Base-by-base conservation (phyloP, 192 early-diverging fungal species). In the Lunasporangiospora selenospora region DNA sequence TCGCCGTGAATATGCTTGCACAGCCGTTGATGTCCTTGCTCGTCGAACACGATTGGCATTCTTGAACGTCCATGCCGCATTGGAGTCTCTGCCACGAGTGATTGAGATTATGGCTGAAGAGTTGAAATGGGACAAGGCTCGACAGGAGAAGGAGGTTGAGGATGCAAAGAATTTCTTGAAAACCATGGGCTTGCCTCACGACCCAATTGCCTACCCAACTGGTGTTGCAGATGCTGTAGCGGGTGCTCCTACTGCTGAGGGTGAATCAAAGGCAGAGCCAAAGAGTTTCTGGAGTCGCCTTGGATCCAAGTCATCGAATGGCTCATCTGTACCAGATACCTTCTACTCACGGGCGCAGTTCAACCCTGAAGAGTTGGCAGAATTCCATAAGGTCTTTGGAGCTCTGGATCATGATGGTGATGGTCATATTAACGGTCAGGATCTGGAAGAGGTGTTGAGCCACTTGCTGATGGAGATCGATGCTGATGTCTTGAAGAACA, bases 81-180 rank as follows among this genome's bases (percentile, higher is more conserved):
- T 88, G 51, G 93, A 96, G 51, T 81, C 92, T 4, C 79, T 98
- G 18, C 95, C 95, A 8, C 79, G 81, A 32, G 89, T 98, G 10
- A 85, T 96, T 38, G 92, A 93, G 53, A 95, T 98, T 54, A 96
- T 98, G 97, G 79, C 88, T 0, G 78, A 84, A 33, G 97, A 98
- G 75, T 87, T 98, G 19, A 62, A 77, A 30, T 98, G 97, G 97
- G 57, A 77, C 56, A 48, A 77, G 1, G 78, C 77, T 26, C 85
- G 91, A 43, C 85, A 91, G 77, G 48, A 59, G n/a, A 31, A 83
- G 58, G 95, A 98, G 75, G 75, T 75, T 64, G 80, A 83, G 46
- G 79, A 89, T 32, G 90, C 89, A 3, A 80, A 88, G 65, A 77
- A 81, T 53, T 98, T 92, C 79, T 81, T 98, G 67, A 83, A 75